Evolutionary conservation across 306 rosid genomes (phyloP), one percentile per base, ranked within the genome.

Genomic region (Gillenia trifoliata): DNA sequence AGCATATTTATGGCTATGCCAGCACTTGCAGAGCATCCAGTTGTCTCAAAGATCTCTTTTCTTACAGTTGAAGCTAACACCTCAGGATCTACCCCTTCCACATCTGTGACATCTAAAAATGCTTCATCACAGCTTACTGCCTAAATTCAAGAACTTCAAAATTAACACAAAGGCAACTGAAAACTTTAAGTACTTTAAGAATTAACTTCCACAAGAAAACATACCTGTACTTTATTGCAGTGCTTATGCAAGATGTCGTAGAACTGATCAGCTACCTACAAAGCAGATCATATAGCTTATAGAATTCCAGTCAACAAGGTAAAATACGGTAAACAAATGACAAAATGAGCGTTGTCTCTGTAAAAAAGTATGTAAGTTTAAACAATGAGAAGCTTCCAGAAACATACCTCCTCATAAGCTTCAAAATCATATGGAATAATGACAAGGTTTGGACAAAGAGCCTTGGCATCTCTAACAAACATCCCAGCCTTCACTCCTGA

Each of bases 121-220:
- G 98, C 98, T 85, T 93, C 98, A 72, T 91, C 98, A 61, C 98
- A 93, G 90, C 98, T 93, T 63, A 93, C 94, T 33, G 98, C 98
- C 97, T 93, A 74, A 70, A 86, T 73, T 72, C 77, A 71, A 75
- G 66, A 64, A 67, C 28, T 50, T 66, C 56, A 31, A 56, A 68
- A 50, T 61, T 60, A 77, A 79, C 56, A 50, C 76, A 22, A 43
- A 41, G 23, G 59, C 52, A 81, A 74, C 33, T 22, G 3, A 65
- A 67, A 70, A 68, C 9, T 52, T 57, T 6, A 78, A 52, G 73
- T 56, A 78, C 78, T 71, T 50, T 10, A 66, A 79, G 68, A 80
- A 69, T 38, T 63, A 45, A 52, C 13, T 76, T 73, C 63, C 68
- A 75, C 25, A 74, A 83, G 62, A 80, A 77, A 83, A 52, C 80